phyloP scores from a whole-genome alignment of 768 basidiomycete genomes.

The Phaeotremella fagi region DNA sequence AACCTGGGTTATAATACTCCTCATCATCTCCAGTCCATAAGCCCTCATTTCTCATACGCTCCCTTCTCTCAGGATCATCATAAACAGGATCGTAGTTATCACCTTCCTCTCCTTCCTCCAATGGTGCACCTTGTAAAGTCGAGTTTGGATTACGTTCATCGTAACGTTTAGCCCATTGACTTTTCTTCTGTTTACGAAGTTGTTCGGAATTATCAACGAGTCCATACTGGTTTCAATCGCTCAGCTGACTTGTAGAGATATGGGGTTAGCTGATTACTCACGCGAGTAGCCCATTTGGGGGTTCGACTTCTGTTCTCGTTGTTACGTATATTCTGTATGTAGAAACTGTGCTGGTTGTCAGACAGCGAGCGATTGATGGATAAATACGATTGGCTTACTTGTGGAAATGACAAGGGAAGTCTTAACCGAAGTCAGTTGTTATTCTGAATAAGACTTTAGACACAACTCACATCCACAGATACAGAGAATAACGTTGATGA shows the following conservation, averaged over 20 bases:
- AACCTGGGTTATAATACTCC: constrained; percentile 47
- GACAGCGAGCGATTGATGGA: neutral
- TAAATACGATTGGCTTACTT: constrained; percentile 50
- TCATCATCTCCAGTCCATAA: constrained; percentile 45
- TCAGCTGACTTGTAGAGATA: no score
- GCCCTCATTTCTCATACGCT: constrained; percentile 36
- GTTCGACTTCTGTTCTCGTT: constrained; percentile 83
- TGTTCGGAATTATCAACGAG: constrained; percentile 76
- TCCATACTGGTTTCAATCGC: no score
- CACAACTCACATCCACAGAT: constrained; percentile 68
- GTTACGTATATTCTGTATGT: constrained; percentile 79
- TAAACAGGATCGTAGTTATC: constrained; percentile 39
- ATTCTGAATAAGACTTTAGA: neutral
- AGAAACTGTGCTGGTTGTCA: constrained; percentile 27
- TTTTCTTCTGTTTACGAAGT: constrained; percentile 70
- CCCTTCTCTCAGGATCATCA: constrained; percentile 24
- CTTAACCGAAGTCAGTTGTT: constrained; percentile 6
- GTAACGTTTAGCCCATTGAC: constrained; percentile 82
- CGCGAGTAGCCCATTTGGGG: constrained; percentile 74
- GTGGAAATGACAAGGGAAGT: constrained; percentile 69
- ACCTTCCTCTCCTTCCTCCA: constrained; percentile 70
- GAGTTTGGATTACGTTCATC: constrained; percentile 71
- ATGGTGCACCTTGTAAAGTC: constrained; percentile 63
- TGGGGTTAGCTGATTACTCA: no score
- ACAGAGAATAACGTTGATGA: constrained; percentile 80